Base-by-base conservation (phyloP, 768 basidiomycete genomes). In the Rhodocollybia butyracea region DNA sequence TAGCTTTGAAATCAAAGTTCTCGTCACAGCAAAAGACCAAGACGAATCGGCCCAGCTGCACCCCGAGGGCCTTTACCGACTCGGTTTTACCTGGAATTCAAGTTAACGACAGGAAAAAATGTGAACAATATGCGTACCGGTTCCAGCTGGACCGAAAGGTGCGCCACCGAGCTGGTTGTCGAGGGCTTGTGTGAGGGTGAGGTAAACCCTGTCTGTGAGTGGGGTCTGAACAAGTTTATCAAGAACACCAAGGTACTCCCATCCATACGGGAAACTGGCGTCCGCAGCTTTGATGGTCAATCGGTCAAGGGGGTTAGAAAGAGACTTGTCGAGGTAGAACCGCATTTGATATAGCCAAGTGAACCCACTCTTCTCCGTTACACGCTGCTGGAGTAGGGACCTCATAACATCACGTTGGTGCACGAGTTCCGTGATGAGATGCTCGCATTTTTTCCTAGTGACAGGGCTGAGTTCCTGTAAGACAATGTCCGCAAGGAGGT, bases 21-120 rank as follows among this genome's bases (percentile, higher is more conserved):
- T 99, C 97, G 70, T 99, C 97, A 66, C 97, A 99, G 68, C 97
- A 98, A 76, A 99, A 99, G n/a, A 99, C 97, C 46, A 99, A 80
- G n/a, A 99, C 97, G 65, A 99, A 99, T 34, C 97, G 87, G 38
- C 97, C 97, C 5, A 99, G 84, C 64, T 97, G 95, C 2, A 98
- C 93, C 47, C 97, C 97, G 21, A 99, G 85, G 2, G 97, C 95
- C 71, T 99, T 99, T 67, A 99, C 97, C 1, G 97, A 98, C 72
- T 99, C 97, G 0, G 97, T 99, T 76, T 99, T 99, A 29, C 95
- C 94, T 93, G 61, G 45, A 34, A 19, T 31, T 8, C 41, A 15
- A 41, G 51, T 41, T 40, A 56, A 54, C 57, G 12, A 57, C 57
- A 24, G 57, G 52, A 51, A 56, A 54, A 51, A 30, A 32, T 31